Percentiles rank a stretch among this genome's conserved stretches.
Evolutionary conservation across 2,329 filamentous ascomycete species (phyloP).

Genomic region (Gremmenia infestans): DNA sequence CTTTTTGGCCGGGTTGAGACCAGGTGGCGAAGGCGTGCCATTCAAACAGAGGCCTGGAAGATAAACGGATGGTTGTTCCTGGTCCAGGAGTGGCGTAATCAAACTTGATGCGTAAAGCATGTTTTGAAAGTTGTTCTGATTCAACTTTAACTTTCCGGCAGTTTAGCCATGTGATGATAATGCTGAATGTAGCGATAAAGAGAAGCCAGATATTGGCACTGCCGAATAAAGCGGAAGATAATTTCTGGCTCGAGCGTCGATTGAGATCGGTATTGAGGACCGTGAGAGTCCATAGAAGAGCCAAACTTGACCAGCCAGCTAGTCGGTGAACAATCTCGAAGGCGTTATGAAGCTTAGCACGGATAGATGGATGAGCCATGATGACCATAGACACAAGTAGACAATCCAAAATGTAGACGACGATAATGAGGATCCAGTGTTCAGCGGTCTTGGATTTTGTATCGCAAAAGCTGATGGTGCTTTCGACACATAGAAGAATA

Average conservation of each 20-base stretch:
- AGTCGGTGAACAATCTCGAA: slow-evolving; percentile 72
- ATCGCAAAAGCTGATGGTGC: slow-evolving; percentile 23
- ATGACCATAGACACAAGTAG: slow-evolving; percentile 56
- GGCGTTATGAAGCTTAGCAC: slow-evolving; percentile 57
- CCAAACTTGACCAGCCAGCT: slow-evolving; percentile 61
- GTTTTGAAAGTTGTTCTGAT: slow-evolving; percentile 64
- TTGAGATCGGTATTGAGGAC: slow-evolving; percentile 48
- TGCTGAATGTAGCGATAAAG: slow-evolving; percentile 54
- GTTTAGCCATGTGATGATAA: slow-evolving; percentile 68
- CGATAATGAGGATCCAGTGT: slow-evolving; percentile 33
- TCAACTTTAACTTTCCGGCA: slow-evolving; percentile 63
- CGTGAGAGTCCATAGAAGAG: slow-evolving; percentile 60
- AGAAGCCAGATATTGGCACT: slow-evolving; percentile 64
- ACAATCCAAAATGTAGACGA: slow-evolving; percentile 53
- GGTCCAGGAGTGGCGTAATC: slow-evolving; percentile 54
- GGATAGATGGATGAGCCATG: slow-evolving; percentile 59
- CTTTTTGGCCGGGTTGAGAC: slow-evolving; percentile 49
- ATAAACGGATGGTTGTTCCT: slow-evolving; percentile 54
- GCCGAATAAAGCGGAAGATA: slow-evolving; percentile 35
- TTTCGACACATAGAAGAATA: slow-evolving; percentile 32
- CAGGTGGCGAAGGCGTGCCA: slow-evolving; percentile 76
- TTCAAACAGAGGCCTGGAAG: slow-evolving; percentile 59
- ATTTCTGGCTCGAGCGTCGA: slow-evolving; percentile 24
- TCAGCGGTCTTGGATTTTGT: slow-evolving; percentile 5
- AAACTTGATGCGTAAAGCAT: slow-evolving; percentile 69